phyloP scores from a whole-genome alignment of 2,329 filamentous ascomycete species.

The Colletotrichum sp. region DNA sequence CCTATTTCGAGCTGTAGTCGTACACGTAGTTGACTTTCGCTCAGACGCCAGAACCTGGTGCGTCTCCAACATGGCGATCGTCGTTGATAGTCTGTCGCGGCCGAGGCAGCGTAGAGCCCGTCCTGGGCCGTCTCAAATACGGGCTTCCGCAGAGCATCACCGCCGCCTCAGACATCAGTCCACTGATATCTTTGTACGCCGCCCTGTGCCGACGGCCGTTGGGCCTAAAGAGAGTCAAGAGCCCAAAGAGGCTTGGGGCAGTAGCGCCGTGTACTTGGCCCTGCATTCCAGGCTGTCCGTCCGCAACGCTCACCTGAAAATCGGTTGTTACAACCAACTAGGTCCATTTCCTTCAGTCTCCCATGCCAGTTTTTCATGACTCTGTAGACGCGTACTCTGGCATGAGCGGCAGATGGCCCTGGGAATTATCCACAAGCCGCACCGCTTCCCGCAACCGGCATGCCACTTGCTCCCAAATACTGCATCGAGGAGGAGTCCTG shows the following conservation, averaged over 20 bases:
- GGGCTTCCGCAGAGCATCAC: conserved; percentile 1
- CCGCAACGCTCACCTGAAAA: conserved; percentile 8
- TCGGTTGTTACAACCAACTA: background rate
- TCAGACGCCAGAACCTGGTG: background rate
- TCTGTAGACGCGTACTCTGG: background rate
- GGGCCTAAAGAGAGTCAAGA: background rate
- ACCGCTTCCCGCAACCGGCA: background rate
- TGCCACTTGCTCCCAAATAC: background rate
- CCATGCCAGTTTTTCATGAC: background rate
- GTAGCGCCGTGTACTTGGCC: conserved; percentile 3
- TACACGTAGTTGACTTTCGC: background rate
- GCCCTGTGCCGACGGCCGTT: background rate
- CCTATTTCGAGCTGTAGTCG: background rate
- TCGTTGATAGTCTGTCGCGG: background rate
- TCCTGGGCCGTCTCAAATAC: conserved; percentile 16
- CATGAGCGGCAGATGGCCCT: background rate
- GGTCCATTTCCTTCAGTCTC: background rate
- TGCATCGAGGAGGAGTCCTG: background rate
- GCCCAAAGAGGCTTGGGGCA: background rate
- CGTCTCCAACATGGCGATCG: conserved; percentile 10
- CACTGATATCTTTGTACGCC: background rate
- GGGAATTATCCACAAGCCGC: background rate
- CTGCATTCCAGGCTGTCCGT: conserved; percentile 4
- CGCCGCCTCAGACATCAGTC: conserved; percentile 7
- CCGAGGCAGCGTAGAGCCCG: background rate